phyloP scores from a whole-genome alignment of 176 grass and related monocot species.

The Leersia perrieri region DNA sequence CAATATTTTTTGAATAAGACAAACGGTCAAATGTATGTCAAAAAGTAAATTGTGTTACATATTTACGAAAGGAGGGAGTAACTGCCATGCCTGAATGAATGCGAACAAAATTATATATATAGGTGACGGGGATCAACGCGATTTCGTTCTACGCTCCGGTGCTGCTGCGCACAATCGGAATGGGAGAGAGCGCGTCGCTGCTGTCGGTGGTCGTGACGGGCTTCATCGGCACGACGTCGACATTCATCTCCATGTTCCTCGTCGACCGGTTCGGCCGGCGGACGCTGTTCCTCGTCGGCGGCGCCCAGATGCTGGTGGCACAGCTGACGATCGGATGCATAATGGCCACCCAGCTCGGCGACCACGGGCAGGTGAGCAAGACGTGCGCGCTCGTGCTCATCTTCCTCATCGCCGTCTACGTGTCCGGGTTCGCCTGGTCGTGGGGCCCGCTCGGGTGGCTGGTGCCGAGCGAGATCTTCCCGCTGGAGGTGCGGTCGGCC shows the following conservation, averaged over 20 bases:
- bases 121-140: slow-evolving; percentile 55
- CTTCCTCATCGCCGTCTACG: slow-evolving; percentile 61
- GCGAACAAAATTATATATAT: no score
- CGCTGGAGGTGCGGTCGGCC: slow-evolving; percentile 60
- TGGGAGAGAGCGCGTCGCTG: slow-evolving; percentile 65
- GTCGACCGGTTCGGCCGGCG: slow-evolving; percentile 59
- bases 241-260: slow-evolving; percentile 28
- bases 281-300: slow-evolving; percentile 45
- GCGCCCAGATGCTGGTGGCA: slow-evolving; percentile 47
- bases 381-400: slow-evolving; percentile 28
- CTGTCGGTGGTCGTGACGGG: slow-evolving; percentile 45
- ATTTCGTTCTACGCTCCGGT: slow-evolving; percentile 74
- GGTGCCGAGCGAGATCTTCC: slow-evolving; percentile 71
- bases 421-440: slow-evolving; percentile 63
- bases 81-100: no score
- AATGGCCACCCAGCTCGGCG: slow-evolving; percentile 39
- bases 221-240: neutral
- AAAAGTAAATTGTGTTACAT: no score
- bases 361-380: slow-evolving; percentile 24
- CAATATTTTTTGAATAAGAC: no score
- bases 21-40: no score
- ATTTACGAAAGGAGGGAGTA: no score
- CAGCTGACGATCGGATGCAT: slow-evolving; percentile 54
- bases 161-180: slow-evolving; percentile 56
- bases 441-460: slow-evolving; percentile 70